Base-by-base conservation (phyloP, 1,284 basidiomycete genomes). In the Naganishia sp. region DNA sequence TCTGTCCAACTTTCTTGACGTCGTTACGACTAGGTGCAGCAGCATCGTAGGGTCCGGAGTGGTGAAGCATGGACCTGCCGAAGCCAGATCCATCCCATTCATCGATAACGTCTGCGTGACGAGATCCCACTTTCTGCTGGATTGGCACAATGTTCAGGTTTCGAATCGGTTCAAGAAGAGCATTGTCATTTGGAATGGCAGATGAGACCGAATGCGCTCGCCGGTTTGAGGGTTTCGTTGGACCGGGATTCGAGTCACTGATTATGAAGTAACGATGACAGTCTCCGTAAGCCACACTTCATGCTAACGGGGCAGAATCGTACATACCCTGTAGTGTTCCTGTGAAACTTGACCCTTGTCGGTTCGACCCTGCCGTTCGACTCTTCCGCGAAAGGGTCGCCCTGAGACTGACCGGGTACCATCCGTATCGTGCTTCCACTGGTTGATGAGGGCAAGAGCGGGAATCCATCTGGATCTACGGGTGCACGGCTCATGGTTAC, bases 81-180 rank as follows among this genome's bases (percentile, higher is more conserved):
- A 80, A 64, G 42, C 79, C 79, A 2, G 79, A 78, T 7, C 77
- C 78, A 71, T 80, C 79, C 79, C 78, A 80, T 7, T 73, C 73
- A 72, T 80, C 79, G 44, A 80, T 79, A 15, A 80, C 75, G 69
- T 80, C 79, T 18, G 75, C 77, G 66, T 80, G 78, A 63, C 74
- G 28, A 43, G 43, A 63, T 54, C 66, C 52, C 23, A 68, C 61
- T 52, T 66, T 54, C 21, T 50, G 31, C 54, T 65, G 53, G 48
- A 67, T 59, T 3, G 70, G 68, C 6, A 72, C 66, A 16, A 70
- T 63, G 33, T 69, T 67, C 43, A 64, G 65, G n/a, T 69, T 69
- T 50, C 69, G 66, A 55, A 71, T 50, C 3, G 59, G 39, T 42
- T 52, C 59, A 15, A 61, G 46, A 31, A 61, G 59, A 23, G 21